Percentiles rank a stretch among this genome's conserved stretches.
Evolutionary conservation across 2,329 filamentous ascomycete species (phyloP).

Genomic region (Calycina herbarum): DNA sequence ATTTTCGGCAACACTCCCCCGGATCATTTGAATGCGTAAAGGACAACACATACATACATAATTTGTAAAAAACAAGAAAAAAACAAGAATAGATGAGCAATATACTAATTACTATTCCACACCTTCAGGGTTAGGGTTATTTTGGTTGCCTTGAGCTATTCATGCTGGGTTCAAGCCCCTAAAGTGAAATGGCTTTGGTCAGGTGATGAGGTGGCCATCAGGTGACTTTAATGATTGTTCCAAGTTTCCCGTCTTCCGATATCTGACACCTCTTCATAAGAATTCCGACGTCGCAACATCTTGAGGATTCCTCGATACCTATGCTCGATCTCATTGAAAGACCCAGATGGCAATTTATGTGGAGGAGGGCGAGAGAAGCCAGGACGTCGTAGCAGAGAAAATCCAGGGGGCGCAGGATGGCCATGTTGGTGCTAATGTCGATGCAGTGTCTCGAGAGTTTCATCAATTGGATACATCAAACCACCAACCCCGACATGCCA

Average conservation of each 20-base stretch:
- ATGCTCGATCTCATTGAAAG: conserved; percentile 37
- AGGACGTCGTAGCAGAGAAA: conserved; percentile 3
- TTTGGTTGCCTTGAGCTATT: no score
- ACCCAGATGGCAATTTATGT: conserved; percentile 20
- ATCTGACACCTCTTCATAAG: conserved; percentile 27
- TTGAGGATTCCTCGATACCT: conserved; percentile 5
- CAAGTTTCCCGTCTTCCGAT: background rate
- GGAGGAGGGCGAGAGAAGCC: conserved; percentile 13
- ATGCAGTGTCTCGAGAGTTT: conserved; percentile 2
- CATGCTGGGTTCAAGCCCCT: no score
- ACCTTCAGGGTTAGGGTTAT: no score
- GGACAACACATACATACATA: no score
- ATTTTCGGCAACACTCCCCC: background rate
- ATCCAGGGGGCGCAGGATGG: background rate
- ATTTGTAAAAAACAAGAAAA: no score
- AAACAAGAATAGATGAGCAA: no score
- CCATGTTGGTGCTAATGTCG: background rate
- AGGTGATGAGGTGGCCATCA: background rate
- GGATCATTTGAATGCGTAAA: background rate
- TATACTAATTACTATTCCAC: no score
- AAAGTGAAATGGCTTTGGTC: background rate
- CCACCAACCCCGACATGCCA: conserved; percentile 5
- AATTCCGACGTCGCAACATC: conserved; percentile 29
- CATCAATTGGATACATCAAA: conserved; percentile 12
- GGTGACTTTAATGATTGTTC: background rate